Base-by-base conservation (phyloP, 495 filamentous ascomycete species). In the Geoglossum glabrum region DNA sequence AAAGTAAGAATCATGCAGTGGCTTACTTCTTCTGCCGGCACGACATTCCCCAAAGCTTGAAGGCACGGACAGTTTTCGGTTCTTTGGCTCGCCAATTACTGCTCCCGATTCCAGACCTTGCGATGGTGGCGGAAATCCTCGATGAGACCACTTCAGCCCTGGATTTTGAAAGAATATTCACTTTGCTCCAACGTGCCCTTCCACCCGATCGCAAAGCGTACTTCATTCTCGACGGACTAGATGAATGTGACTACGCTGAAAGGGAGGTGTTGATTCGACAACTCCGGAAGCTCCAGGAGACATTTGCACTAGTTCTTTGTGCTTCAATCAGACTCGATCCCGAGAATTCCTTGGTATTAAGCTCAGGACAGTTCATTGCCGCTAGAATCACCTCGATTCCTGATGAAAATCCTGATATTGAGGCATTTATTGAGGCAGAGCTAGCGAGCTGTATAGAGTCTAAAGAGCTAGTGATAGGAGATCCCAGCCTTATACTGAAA, bases 11-110 rank as follows among this genome's bases (percentile, higher is more conserved):
- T 11, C 54, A 49, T 26, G 30, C 60, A 25, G 62, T 72, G 21
- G 66, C 67, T 0, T 74, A 71, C 60, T 75, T 73, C 65, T 75
- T 75, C 64, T 72, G 66, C 59, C 61, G 65, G 19, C 61, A 72
- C 54, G 69, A 73, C 57, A 63, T 68, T 54, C 33, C 62, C 30
- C 62, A 73, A 46, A 69, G 68, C 58, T 61, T 72, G 59, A 69
- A 68, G 55, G 63, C 69, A 9, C 58, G 60, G 26, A 72, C 68
- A 30, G 60, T 74, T 40, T 57, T 74, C 57, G 66, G 71, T 23
- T 71, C 65, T 54, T 54, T 74, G 17, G 64, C 66, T 51, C 67
- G 70, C 57, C 72, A 75, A 60, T 54, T 74, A 13, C 47, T 74
- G 25, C 45, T 57, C 17, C 19, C 56, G 31, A 47, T 64, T 25